These are phyloP conservation scores for Adansonia gregorii DNA, from an alignment of 441 rosid genomes.

Conservation along the genomic window DNA sequence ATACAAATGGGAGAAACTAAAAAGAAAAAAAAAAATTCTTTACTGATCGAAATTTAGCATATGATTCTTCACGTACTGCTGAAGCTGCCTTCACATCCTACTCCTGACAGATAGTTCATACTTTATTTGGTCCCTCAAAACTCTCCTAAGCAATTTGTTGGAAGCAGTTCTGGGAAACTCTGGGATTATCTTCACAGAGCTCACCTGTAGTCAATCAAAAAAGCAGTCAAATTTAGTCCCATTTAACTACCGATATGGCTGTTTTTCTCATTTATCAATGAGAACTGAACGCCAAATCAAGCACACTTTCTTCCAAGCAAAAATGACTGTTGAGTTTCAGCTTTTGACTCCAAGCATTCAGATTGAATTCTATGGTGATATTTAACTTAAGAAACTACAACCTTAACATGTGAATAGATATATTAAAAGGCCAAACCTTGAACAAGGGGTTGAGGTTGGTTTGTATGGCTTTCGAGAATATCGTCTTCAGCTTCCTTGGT, in stretches of 20 bases:
- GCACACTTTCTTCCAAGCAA: background rate
- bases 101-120: slow-evolving; percentile 51
- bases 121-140: slow-evolving; percentile 66
- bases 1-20: background rate
- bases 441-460: slow-evolving; percentile 81
- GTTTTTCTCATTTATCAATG: background rate
- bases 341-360: background rate
- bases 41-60: background rate
- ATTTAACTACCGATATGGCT: background rate
- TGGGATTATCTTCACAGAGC: slow-evolving; percentile 57
- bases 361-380: background rate
- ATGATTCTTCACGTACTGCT: background rate
- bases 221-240: background rate
- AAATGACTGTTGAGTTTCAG: background rate
- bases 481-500: slow-evolving; percentile 53
- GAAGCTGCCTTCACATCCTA: slow-evolving; percentile 47
- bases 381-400: background rate
- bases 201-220: slow-evolving; percentile 55
- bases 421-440: slow-evolving; percentile 50
- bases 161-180: slow-evolving; percentile 91
- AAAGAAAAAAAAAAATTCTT: background rate
- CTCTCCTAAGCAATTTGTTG: slow-evolving; percentile 83
- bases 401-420: background rate
- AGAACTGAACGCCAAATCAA: background rate
- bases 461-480: slow-evolving; percentile 66